A percentile compares a stretch with the other conserved stretches of the same genome.
Conservation (phyloP, 495 filamentous ascomycete genomes). For the Rhypophila decipiens region DNA sequence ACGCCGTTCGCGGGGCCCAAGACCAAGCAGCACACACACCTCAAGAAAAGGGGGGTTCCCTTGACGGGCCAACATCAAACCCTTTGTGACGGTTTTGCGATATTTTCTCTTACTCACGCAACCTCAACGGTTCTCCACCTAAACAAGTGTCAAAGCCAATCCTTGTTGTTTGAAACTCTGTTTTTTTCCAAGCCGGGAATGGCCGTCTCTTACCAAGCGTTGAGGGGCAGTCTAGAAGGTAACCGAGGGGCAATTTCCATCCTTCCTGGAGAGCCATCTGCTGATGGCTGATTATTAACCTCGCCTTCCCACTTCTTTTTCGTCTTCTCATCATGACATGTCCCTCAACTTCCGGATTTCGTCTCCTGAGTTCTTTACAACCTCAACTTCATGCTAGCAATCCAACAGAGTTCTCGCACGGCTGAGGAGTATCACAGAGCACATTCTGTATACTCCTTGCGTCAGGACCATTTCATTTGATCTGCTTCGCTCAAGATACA, state of each 20-base stretch:
- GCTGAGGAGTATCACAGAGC: constrained; percentile 56
- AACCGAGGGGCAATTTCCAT: constrained; percentile 1
- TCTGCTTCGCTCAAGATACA: neutral
- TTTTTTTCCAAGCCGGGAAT: neutral
- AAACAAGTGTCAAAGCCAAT: neutral
- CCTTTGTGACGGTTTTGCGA: constrained; percentile 2
- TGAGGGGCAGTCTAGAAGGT: neutral
- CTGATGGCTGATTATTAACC: constrained; percentile 1
- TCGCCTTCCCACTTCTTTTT: neutral
- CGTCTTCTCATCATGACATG: neutral
- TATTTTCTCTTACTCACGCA: constrained; percentile 2
- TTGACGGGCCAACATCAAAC: constrained; percentile 4
- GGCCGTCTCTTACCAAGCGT: neutral
- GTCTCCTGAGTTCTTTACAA: neutral
- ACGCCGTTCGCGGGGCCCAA: too few species aligned
- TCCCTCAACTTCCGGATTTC: neutral
- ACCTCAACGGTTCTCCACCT: neutral
- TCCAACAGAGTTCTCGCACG: constrained; percentile 37
- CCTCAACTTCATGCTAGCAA: constrained; percentile 25
- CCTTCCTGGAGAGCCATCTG: neutral
- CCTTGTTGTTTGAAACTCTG: neutral
- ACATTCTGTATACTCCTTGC: constrained; percentile 56
- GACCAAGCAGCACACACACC: too few species aligned
- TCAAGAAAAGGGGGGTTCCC: too few species aligned
- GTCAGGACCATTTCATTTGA: constrained; percentile 41